Percentiles rank a stretch among this genome's conserved stretches.
Evolutionary conservation across 257 asterid genomes (phyloP).

Genomic region (Rubia yunnanensis): DNA sequence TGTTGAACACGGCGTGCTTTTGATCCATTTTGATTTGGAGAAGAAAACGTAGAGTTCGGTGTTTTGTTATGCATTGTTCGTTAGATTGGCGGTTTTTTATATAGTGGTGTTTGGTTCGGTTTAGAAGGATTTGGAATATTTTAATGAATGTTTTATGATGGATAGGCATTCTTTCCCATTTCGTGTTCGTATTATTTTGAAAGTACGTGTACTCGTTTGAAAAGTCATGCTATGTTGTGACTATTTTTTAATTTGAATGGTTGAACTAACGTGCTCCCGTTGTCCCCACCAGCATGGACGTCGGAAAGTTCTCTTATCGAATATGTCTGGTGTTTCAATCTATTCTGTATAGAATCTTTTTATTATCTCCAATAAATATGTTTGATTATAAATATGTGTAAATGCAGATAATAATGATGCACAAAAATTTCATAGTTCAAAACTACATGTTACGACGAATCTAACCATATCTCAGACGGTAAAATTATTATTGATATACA

Average conservation of each 20-base stretch:
- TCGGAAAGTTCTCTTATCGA: too few relatives aligned
- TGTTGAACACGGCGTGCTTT: slow-evolving; percentile 14
- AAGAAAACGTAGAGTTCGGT: background rate
- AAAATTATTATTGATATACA: too few relatives aligned
- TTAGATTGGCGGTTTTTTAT: slow-evolving; percentile 3
- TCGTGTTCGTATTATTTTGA: background rate
- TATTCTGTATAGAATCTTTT: too few relatives aligned
- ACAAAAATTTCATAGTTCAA: too few relatives aligned
- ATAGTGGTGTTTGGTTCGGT: background rate
- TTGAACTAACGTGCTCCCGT: background rate
- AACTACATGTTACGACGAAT: too few relatives aligned
- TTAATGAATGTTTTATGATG: background rate
- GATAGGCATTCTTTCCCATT: background rate
- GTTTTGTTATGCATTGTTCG: background rate
- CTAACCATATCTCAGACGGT: too few relatives aligned
- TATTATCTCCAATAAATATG: too few relatives aligned
- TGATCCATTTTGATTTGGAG: slow-evolving; percentile 6
- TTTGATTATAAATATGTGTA: too few relatives aligned
- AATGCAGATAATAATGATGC: too few relatives aligned
- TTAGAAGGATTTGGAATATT: slow-evolving; percentile 2
- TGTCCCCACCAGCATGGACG: too few relatives aligned
- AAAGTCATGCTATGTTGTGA: background rate
- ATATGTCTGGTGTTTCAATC: too few relatives aligned
- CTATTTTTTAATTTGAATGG: background rate
- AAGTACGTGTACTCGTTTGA: background rate